phyloP scores from a whole-genome alignment of 441 rosid genomes.

The Pelargonium australe region DNA sequence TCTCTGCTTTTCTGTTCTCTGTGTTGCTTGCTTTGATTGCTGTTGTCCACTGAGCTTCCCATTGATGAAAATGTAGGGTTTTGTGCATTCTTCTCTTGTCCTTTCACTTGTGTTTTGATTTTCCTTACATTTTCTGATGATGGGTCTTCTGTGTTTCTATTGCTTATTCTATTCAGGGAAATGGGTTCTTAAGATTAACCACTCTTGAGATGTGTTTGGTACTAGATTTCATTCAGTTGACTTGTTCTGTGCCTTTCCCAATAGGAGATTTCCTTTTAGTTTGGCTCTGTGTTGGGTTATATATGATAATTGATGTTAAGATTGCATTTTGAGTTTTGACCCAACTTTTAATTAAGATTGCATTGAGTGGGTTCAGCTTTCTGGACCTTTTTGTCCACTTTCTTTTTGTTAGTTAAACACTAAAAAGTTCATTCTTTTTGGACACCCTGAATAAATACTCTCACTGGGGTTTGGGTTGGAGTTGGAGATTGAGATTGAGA shows the following conservation, averaged over 20 bases:
- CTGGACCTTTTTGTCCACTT: background rate
- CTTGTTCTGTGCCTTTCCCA: background rate
- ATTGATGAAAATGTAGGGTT: constrained; percentile 3
- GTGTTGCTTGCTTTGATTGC: background rate
- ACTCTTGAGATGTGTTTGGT: background rate
- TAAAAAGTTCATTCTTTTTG: background rate
- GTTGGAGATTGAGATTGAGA: constrained; percentile 17
- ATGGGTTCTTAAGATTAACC: background rate
- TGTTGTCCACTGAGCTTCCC: background rate
- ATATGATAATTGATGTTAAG: background rate
- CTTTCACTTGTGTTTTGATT: background rate
- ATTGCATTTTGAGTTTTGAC: background rate
- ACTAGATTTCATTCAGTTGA: background rate
- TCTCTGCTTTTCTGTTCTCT: background rate
- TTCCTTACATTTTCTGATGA: constrained; percentile 2
- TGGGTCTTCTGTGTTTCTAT: background rate
- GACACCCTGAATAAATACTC: background rate
- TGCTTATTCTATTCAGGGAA: background rate
- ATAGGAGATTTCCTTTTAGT: background rate
- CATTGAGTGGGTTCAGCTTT: background rate
- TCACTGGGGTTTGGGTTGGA: background rate
- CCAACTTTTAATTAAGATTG: background rate
- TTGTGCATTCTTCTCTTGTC: background rate
- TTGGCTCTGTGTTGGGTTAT: background rate
- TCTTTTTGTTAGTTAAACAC: background rate